A percentile compares a stretch with the other conserved stretches of the same genome.
phyloP scores from a whole-genome alignment of 2,329 filamentous ascomycete genomes.

The Curvularia sp. region DNA sequence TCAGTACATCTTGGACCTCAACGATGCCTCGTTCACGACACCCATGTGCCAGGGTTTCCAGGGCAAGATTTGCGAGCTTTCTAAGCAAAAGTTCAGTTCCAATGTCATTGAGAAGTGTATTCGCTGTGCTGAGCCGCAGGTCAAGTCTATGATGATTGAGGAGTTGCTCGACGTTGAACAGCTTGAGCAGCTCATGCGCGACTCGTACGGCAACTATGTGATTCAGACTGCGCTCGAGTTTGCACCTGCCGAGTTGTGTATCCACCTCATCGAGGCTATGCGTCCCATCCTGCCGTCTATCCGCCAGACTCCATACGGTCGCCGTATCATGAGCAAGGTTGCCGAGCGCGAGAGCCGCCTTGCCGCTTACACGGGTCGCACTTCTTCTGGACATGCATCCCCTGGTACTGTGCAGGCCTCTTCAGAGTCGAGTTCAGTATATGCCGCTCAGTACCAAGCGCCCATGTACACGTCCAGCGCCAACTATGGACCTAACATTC shows the following conservation, averaged over 20 bases:
- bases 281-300: conserved; percentile 85
- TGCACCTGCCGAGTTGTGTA: conserved; percentile 42
- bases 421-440: conserved; percentile 31
- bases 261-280: conserved; percentile 79
- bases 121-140: conserved; percentile 77
- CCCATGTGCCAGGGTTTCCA: conserved; percentile 84
- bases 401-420: conserved; percentile 40
- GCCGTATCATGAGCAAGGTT: conserved; percentile 91
- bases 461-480: conserved; percentile 48
- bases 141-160: conserved; percentile 81
- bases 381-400: conserved; percentile 34
- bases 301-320: conserved; percentile 90
- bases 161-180: conserved; percentile 79
- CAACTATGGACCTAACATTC: conserved; percentile 48
- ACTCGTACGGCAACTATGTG: conserved; percentile 97
- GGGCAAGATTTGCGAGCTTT: conserved; percentile 73
- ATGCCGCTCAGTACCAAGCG: conserved; percentile 31
- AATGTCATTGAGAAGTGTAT: conserved; percentile 96
- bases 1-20: conserved; percentile 95
- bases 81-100: conserved; percentile 98
- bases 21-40: conserved; percentile 85
- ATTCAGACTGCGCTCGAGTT: conserved; percentile 80
- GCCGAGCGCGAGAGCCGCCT: conserved; percentile 59
- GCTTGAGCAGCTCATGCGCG: conserved; percentile 86
- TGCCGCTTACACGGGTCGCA: conserved; percentile 40